phyloP scores from a whole-genome alignment of 331 rosid species.

The Malus hybrid region DNA sequence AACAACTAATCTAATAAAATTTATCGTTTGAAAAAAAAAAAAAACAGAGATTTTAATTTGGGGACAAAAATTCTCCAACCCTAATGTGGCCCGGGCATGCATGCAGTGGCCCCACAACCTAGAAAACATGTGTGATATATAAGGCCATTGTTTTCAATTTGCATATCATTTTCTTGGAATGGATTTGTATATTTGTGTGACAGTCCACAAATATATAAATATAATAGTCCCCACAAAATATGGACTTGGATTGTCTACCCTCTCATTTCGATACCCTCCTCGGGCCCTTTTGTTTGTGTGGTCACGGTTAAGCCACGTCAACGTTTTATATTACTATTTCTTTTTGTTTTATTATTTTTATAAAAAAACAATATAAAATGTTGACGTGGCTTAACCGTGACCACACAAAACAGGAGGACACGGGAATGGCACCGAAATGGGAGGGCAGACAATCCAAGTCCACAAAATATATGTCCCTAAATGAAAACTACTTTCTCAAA shows the following conservation, averaged over 20 bases:
- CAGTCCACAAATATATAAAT: not conserved
- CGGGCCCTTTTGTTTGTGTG: no score
- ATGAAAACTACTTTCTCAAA: slow-evolving; percentile 6
- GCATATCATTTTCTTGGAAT: slow-evolving; percentile 15
- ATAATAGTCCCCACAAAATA: slow-evolving; percentile 17
- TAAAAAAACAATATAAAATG: no score
- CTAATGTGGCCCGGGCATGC: slow-evolving; percentile 1
- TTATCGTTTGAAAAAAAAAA: not conserved
- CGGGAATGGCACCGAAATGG: no score
- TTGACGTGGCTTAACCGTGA: no score
- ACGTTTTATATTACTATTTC: no score
- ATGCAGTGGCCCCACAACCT: slow-evolving; percentile 30
- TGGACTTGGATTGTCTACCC: no score
- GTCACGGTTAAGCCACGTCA: no score
- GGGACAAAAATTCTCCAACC: slow-evolving; percentile 40
- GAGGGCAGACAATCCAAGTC: no score
- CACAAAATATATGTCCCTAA: slow-evolving; percentile 5
- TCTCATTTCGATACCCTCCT: no score
- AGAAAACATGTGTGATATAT: slow-evolving; percentile 3
- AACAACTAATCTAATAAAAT: no score
- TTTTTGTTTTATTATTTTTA: no score
- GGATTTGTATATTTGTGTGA: slow-evolving; percentile 20
- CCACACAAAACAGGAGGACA: no score
- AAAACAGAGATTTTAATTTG: slow-evolving; percentile 7
- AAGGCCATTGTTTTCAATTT: not conserved